Evolutionary conservation across 352 stramenopile genomes (phyloP).

Genomic region (Globisporangium canariense): DNA sequence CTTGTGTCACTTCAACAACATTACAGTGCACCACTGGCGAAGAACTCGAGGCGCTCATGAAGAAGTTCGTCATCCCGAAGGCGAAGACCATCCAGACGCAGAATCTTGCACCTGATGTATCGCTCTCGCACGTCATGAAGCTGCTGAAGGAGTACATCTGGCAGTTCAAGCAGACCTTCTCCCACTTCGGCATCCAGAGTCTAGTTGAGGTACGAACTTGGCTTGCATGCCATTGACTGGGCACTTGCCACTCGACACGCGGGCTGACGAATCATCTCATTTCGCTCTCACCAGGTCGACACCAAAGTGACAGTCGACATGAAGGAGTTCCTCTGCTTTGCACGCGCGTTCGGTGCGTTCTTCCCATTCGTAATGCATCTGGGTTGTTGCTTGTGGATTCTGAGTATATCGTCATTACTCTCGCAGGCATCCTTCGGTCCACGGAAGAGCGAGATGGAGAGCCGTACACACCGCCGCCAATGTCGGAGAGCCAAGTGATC

Average conservation of each 20-base stretch:
- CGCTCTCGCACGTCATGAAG: constrained; percentile 64
- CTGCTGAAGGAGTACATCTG: constrained; percentile 65
- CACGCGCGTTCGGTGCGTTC: constrained; percentile 61
- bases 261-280: neutral
- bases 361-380: neutral
- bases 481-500: constrained; percentile 30
- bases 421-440: constrained; percentile 47
- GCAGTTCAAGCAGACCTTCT: constrained; percentile 77
- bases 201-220: constrained; percentile 35
- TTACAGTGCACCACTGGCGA: constrained; percentile 20
- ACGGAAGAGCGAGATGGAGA: constrained; percentile 49
- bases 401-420: neutral
- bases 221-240: neutral
- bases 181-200: constrained; percentile 63
- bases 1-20: constrained; percentile 4
- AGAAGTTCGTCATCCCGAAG: constrained; percentile 43
- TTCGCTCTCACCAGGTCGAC: constrained; percentile 30
- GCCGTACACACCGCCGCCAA: constrained; percentile 32
- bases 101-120: constrained; percentile 64
- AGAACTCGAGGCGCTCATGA: constrained; percentile 41
- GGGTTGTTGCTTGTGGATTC: neutral
- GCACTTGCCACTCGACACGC: neutral
- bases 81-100: constrained; percentile 58
- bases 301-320: constrained; percentile 51
- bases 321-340: constrained; percentile 65